These are phyloP conservation scores for Metschnikowia henanensis DNA, from an alignment of 805 yeast genomes.

Conservation along the genomic window DNA sequence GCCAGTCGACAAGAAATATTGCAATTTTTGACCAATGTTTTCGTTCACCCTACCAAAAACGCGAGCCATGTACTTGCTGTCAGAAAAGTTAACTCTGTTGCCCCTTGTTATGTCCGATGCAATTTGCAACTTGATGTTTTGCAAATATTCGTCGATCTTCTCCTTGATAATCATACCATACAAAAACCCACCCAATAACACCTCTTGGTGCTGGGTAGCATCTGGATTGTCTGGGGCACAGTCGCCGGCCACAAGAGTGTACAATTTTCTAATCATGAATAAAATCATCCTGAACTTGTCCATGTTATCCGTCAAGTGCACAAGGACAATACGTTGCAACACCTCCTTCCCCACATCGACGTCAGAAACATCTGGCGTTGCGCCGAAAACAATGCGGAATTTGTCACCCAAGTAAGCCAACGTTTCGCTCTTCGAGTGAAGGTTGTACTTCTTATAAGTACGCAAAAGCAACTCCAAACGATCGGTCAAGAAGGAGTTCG, in stretches of 20 bases:
- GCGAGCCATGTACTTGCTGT: conserved; percentile 78
- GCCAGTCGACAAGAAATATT: conserved; percentile 95
- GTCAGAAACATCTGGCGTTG: conserved; percentile 85
- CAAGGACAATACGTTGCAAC: conserved; percentile 79
- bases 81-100: conserved; percentile 76
- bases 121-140: conserved; percentile 68
- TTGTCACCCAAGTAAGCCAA: conserved; percentile 93
- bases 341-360: conserved; percentile 89
- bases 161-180: conserved; percentile 97
- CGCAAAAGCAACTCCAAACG: conserved; percentile 92
- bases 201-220: conserved; percentile 98
- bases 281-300: conserved; percentile 87
- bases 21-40: conserved; percentile 92
- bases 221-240: conserved; percentile 98
- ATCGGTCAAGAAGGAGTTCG: conserved; percentile 93
- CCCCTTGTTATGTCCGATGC: conserved; percentile 81
- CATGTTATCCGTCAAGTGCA: conserved; percentile 69
- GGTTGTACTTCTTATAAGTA: conserved; percentile 77
- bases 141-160: conserved; percentile 90
- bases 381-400: conserved; percentile 90
- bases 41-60: conserved; percentile 81
- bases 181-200: conserved; percentile 90
- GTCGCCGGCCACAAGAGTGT: conserved; percentile 94
- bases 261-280: conserved; percentile 94
- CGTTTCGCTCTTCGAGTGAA: conserved; percentile 84